Evolutionary conservation across 2,329 filamentous ascomycete genomes (phyloP).

Genomic region (Pezicula neosporulosa): DNA sequence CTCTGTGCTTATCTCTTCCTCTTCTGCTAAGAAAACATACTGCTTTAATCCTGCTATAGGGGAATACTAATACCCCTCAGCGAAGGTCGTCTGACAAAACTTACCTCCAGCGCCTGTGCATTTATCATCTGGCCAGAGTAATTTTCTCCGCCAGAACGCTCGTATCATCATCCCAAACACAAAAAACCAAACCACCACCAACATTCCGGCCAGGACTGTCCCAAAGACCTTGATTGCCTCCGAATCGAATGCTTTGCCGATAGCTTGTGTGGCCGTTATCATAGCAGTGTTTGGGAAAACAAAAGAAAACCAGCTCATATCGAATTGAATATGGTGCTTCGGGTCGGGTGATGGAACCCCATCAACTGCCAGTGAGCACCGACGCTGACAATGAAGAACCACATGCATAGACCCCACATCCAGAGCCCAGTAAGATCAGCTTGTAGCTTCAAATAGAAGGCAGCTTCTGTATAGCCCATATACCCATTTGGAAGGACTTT

Average conservation of each 20-base stretch:
- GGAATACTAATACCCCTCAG: no score
- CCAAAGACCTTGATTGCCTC: constrained; percentile 62
- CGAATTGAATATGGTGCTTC: constrained; percentile 62
- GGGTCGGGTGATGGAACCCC: constrained; percentile 35
- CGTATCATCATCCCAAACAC: constrained; percentile 69
- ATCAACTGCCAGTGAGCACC: constrained; percentile 71
- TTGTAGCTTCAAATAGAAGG: constrained; percentile 43
- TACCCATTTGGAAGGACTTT: constrained; percentile 41
- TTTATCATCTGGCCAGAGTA: constrained; percentile 65
- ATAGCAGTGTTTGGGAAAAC: constrained; percentile 46
- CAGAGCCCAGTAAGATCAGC: constrained; percentile 66
- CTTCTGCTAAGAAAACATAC: no score
- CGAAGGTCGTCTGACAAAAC: no score
- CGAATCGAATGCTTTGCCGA: constrained; percentile 60
- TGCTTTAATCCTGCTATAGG: no score
- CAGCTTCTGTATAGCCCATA: constrained; percentile 37
- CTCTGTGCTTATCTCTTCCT: no score
- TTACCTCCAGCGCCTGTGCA: no score
- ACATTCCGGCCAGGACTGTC: constrained; percentile 60
- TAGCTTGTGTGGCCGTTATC: constrained; percentile 67
- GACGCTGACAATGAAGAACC: constrained; percentile 81
- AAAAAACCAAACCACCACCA: constrained; percentile 65
- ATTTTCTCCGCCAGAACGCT: constrained; percentile 60
- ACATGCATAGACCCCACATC: constrained; percentile 79
- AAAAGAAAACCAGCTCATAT: constrained; percentile 75